Evolutionary conservation across 208 protist species (phyloP), one percentile per base, ranked within the genome.

Genomic region (Phytomonas sp.): DNA sequence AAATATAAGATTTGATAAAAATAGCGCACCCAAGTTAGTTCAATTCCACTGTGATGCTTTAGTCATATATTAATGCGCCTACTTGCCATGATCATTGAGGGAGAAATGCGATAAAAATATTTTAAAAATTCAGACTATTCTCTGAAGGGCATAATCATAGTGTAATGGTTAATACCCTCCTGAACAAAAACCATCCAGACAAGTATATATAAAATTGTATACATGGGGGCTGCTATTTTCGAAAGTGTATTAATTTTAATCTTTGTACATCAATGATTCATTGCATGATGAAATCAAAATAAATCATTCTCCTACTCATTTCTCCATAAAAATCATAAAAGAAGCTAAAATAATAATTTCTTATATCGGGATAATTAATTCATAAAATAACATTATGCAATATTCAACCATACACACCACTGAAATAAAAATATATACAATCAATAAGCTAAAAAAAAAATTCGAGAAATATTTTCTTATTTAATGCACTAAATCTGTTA

Each of bases 361-460:
- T 56, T 51, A 23, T 1, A 51, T 23, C 26, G 6, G 4, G 26
- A 26, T 26, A 56, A 56, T 56, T 26, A 56, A 23, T 7, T 26
- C 9, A 56, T 0, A 0, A 56, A 56, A 56, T 0, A 26, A 26
- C 4, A 5, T 26, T 5, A 26, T 2, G 5, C 11, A 20, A 56
- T 26, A 26, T 56, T 56, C 20, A 56, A 26, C 20, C 5, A 4
- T 56, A 6, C 6, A 56, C 46, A 56, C 1, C 20, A 56, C 6
- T 56, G 23, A 7, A 26, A 61, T 9, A 62, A 15, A 28, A 31
- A 64, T 46, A 46, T 20, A 59, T 26, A 23, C 4, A 70, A 56
- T 66, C 6, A 73, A 77, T 56, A 5, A 73, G 53, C 29, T 7
- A 37, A 66, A 75, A 61, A 8, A 34, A 59, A 66, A 46, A 20